Conservation (phyloP, 176 grass and related monocot genomes). For the Oryza australiensis region DNA sequence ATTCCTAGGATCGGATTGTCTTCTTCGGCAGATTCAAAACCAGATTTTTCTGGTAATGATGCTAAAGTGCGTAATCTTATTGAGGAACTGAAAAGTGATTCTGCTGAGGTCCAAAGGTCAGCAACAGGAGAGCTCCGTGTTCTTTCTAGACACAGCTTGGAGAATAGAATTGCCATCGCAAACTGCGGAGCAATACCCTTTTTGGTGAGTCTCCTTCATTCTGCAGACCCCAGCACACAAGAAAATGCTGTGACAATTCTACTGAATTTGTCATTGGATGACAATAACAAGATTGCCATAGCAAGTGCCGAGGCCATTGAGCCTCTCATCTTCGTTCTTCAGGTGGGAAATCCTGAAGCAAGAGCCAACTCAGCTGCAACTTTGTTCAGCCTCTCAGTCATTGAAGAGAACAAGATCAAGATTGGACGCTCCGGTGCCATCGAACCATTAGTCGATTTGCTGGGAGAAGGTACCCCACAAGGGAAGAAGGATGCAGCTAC, state of each 20-base stretch:
- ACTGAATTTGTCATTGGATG: conserved; percentile 79
- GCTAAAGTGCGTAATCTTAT: conserved; percentile 49
- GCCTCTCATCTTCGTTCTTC: conserved; percentile 74
- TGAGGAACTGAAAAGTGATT: conserved; percentile 67
- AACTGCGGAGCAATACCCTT: conserved; percentile 63
- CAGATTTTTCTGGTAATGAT: conserved; percentile 54
- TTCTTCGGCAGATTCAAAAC: conserved; percentile 34
- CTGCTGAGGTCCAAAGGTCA: conserved; percentile 41
- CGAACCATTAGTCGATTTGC: conserved; percentile 68
- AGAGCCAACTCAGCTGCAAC: conserved; percentile 83
- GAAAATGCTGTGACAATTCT: conserved; percentile 76
- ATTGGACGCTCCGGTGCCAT: conserved; percentile 81
- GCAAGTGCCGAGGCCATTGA: conserved; percentile 60
- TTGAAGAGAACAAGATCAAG: conserved; percentile 70
- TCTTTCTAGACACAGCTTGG: conserved; percentile 71
- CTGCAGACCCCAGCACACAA: conserved; percentile 57
- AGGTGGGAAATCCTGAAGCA: conserved; percentile 73
- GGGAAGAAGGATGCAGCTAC: conserved; percentile 90
- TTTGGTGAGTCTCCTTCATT: conserved; percentile 70
- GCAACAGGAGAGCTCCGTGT: conserved; percentile 62
- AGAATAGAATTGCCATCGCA: conserved; percentile 65
- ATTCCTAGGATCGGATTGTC: conserved; percentile 45
- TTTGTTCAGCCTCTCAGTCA: conserved; percentile 80
- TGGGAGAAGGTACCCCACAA: conserved; percentile 60
- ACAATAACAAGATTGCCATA: conserved; percentile 82